Evolutionary conservation across 1,139 yeast species (phyloP).

Genomic region (Diutina mesorugosa): DNA sequence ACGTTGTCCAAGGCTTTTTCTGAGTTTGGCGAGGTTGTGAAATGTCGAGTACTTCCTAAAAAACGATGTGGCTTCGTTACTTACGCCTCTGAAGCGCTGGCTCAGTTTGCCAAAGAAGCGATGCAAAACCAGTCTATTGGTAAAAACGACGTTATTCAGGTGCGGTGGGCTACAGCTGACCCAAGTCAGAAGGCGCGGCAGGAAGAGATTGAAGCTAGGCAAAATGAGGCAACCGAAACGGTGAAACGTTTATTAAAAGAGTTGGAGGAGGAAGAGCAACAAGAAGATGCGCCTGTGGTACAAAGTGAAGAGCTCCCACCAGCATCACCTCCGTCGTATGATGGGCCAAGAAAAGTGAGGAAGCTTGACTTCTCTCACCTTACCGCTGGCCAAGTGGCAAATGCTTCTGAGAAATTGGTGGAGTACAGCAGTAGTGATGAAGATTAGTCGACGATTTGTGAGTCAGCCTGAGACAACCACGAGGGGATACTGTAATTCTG

Average conservation of each 20-base stretch:
- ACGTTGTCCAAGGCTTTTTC: slow-evolving; percentile 37
- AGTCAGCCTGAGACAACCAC: slow-evolving; percentile 20
- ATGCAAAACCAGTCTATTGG: slow-evolving; percentile 70
- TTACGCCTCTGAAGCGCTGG: slow-evolving; percentile 52
- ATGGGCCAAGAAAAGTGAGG: neutral
- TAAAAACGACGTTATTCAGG: slow-evolving; percentile 50
- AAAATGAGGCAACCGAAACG: slow-evolving; percentile 21
- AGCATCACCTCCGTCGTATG: neutral
- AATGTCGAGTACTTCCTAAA: slow-evolving; percentile 44
- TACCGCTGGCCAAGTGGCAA: neutral
- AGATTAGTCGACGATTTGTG: neutral
- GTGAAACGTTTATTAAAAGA: slow-evolving; percentile 15
- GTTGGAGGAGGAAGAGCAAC: neutral
- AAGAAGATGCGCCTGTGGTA: neutral
- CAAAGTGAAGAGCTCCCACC: neutral
- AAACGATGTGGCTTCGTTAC: slow-evolving; percentile 76
- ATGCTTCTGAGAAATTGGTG: neutral
- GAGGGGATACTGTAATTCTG: slow-evolving; percentile 39
- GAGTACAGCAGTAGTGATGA: slow-evolving; percentile 1
- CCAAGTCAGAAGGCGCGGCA: slow-evolving; percentile 62
- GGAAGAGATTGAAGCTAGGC: slow-evolving; percentile 29
- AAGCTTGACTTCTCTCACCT: neutral
- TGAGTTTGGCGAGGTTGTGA: slow-evolving; percentile 71
- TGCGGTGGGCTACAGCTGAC: slow-evolving; percentile 87
- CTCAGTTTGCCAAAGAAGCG: slow-evolving; percentile 92